Evolutionary conservation across 495 filamentous ascomycete genomes (phyloP), one percentile per base, ranked within the genome.

Genomic region (Corynascus novoguineensis): DNA sequence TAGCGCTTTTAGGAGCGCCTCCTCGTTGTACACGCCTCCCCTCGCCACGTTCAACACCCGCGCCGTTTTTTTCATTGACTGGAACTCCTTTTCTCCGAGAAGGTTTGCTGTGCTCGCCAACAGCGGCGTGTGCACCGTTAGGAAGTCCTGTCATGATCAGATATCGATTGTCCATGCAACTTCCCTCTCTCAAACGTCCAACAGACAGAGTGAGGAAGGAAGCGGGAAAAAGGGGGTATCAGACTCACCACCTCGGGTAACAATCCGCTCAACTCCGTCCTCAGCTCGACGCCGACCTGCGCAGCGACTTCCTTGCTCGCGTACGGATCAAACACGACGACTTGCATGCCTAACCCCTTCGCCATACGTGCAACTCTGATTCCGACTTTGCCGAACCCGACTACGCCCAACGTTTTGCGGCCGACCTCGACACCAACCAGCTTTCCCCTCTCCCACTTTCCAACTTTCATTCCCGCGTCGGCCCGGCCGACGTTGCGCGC

Each of bases 21-120:
- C 72, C 69, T 91, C 87, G 59, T 90, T 85, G 57, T 88, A 84
- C 44, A 87, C 86, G 3, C 86, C 86, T n/a, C 87, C 87, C 19
- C 87, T 70, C 4, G 85, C 85, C 2, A 88, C 86, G 55, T 90
- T 89, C 31, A 88, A 67, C 31, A 88, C 81, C 12, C 84, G 73
- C 8, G 83, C 79, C 15, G 80, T 81, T 27, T 67, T 69, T 68
- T 86, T 88, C 86, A 91, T 89, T 44, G 72, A 74, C 28, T 66
- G 65, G n/a, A 91, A 68, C 64, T 91, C 84, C 3, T 68, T 64
- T 7, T 73, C 73, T 19, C 80, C 76, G 4, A 90, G 80, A 66
- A 91, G 73, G 48, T 85, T 83, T 15, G 80, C 79, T 8, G 87
- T 91, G 7, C 79, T 83, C 5, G 83, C 83, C 59, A 88, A 81